A percentile compares a stretch with the other conserved stretches of the same genome.
Evolutionary conservation across 768 basidiomycete species (phyloP).

Genomic region (Collybia sp.): DNA sequence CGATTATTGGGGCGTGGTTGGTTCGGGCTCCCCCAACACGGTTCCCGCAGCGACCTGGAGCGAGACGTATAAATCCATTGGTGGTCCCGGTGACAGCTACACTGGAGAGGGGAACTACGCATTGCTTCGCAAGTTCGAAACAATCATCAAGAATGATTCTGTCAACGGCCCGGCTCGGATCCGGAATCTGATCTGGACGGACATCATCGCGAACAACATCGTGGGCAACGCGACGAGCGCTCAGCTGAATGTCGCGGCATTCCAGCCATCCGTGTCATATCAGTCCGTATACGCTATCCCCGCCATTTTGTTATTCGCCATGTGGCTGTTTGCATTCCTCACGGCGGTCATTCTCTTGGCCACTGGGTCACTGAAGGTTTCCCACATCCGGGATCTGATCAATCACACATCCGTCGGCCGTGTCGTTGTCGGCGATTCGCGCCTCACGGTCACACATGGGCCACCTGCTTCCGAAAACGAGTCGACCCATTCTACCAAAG

Average conservation of each 20-base stretch:
- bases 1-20: slow-evolving; percentile 6
- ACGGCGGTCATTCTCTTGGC: slow-evolving; percentile 5
- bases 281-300: slow-evolving; percentile 11
- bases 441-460: not conserved
- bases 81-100: slow-evolving; percentile 3
- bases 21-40: not conserved
- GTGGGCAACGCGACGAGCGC: slow-evolving; percentile 5
- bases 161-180: slow-evolving; percentile 7
- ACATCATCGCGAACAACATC: slow-evolving; percentile 12
- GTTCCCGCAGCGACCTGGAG: slow-evolving; percentile 8
- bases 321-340: slow-evolving; percentile 9
- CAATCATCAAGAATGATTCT: slow-evolving; percentile 10
- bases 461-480: not conserved
- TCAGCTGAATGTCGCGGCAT: slow-evolving; percentile 3
- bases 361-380: slow-evolving; percentile 6
- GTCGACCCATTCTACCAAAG: too few species aligned
- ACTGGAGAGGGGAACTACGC: slow-evolving; percentile 8
- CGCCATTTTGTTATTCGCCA: slow-evolving; percentile 5
- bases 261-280: slow-evolving; percentile 6
- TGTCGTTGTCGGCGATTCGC: slow-evolving; percentile 10
- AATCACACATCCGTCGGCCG: slow-evolving; percentile 11
- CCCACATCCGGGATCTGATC: slow-evolving; percentile 10
- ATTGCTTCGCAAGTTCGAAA: slow-evolving; percentile 7
- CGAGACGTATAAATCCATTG: not conserved
- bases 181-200: slow-evolving; percentile 13